A percentile compares a stretch with the other conserved stretches of the same genome.
phyloP scores from a whole-genome alignment of 2,329 filamentous ascomycete species.

The Trichophaea hybrida region DNA sequence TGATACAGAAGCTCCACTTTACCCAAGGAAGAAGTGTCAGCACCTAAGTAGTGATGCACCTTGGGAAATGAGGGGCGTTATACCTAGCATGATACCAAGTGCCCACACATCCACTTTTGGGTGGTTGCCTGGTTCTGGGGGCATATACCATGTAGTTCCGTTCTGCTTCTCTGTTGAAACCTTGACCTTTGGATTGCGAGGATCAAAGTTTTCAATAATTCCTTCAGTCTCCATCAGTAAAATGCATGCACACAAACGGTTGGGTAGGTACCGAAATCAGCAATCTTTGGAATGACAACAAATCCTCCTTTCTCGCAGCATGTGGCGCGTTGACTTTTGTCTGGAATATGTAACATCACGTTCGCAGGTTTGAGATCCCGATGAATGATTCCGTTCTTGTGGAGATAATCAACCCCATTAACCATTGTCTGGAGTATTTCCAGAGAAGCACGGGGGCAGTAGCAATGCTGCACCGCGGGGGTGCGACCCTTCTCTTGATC shows the following conservation, averaged over 20 bases:
- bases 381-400: conserved; percentile 46
- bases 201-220: neutral
- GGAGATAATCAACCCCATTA: conserved; percentile 50
- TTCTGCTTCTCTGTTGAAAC: neutral
- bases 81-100: neutral
- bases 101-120: neutral
- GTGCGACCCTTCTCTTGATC: neutral
- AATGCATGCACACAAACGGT: neutral
- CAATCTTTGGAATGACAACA: conserved; percentile 45
- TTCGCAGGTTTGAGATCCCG: conserved; percentile 56
- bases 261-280: conserved; percentile 45
- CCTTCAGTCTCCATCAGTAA: neutral
- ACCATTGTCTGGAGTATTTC: conserved; percentile 45
- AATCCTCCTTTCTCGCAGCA: conserved; percentile 11
- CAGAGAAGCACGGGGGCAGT: conserved; percentile 44
- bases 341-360: conserved; percentile 44
- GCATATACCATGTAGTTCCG: neutral
- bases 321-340: conserved; percentile 32
- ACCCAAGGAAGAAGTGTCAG: neutral
- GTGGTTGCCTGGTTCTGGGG: neutral
- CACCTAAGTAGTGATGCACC: neutral
- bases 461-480: conserved; percentile 39
- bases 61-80: neutral
- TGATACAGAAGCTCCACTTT: neutral
- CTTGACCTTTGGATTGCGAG: neutral